Percentiles rank a stretch among this genome's conserved stretches.
phyloP scores from a whole-genome alignment of 495 filamentous ascomycete genomes.

The Lentithecium fluviatile region DNA sequence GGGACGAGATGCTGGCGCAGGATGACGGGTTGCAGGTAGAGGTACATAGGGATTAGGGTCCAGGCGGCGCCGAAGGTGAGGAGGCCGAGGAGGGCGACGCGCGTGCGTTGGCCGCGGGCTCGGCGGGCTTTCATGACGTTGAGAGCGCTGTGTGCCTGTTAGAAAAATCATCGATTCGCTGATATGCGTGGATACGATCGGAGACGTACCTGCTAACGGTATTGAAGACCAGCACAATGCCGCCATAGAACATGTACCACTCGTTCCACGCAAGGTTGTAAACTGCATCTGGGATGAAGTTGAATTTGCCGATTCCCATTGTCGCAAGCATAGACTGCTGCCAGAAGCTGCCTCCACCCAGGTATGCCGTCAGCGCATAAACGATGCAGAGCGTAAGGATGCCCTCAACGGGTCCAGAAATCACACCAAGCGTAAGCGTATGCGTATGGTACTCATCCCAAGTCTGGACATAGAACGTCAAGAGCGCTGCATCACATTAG shows the following conservation, averaged over 20 bases:
- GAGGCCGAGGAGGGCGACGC: constrained; percentile 75
- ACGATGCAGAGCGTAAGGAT: constrained; percentile 79
- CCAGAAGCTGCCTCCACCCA: constrained; percentile 91
- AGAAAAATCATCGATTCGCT: background rate
- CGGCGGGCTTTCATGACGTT: constrained; percentile 82
- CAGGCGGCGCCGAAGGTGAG: constrained; percentile 74
- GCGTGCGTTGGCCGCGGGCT: constrained; percentile 65
- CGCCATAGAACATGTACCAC: constrained; percentile 93
- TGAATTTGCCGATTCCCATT: constrained; percentile 63
- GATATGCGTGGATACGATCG: background rate
- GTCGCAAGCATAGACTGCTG: constrained; percentile 73
- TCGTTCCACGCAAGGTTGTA: constrained; percentile 82
- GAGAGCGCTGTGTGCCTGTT: constrained; percentile 54
- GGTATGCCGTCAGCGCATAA: constrained; percentile 79
- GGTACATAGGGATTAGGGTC: constrained; percentile 70
- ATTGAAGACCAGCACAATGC: constrained; percentile 78
- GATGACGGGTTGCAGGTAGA: constrained; percentile 80
- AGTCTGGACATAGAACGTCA: constrained; percentile 97
- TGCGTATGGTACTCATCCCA: constrained; percentile 99
- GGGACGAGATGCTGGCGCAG: constrained; percentile 78
- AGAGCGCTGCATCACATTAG: constrained; percentile 54
- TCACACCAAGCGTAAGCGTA: constrained; percentile 83
- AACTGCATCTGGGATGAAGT: constrained; percentile 62
- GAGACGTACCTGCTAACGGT: constrained; percentile 57
- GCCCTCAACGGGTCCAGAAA: constrained; percentile 95